Conservation (phyloP, 176 grass and related monocot genomes). For the Stipa capillata region DNA sequence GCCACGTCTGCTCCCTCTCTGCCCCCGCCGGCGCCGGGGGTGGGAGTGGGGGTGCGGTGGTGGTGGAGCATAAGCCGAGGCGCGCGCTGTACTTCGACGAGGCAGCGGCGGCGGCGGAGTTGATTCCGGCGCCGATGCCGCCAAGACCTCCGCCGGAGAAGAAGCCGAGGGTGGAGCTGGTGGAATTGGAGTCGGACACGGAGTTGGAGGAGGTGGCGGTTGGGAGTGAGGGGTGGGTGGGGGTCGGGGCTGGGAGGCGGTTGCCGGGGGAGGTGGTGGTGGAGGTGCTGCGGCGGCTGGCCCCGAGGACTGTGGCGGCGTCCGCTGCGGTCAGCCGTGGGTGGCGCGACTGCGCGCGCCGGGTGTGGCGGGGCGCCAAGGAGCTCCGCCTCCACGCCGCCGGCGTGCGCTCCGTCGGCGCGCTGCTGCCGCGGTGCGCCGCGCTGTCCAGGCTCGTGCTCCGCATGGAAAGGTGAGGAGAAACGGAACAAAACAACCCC, state of each 20-base stretch:
- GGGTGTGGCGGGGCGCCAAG: conserved; percentile 44
- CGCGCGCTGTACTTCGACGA: conserved; percentile 75
- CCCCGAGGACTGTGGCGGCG: conserved; percentile 37
- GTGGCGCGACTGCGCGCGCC: conserved; percentile 58
- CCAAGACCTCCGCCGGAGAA: not conserved
- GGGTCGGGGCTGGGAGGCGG: not conserved
- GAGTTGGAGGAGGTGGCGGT: not conserved
- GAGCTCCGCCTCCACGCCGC: conserved; percentile 49
- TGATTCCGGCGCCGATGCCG: not conserved
- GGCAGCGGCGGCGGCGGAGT: not conserved
- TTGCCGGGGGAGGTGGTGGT: conserved; percentile 30
- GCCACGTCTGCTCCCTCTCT: conserved; percentile 55
- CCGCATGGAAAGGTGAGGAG: conserved; percentile 68
- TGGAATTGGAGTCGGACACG: not conserved
- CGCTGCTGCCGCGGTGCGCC: conserved; percentile 49
- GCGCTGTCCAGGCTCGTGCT: conserved; percentile 48
- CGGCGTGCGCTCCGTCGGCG: conserved; percentile 40
- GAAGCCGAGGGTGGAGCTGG: not conserved
- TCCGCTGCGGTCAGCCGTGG: conserved; percentile 49
- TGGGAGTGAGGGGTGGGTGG: conserved; percentile 5
- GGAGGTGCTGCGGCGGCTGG: conserved; percentile 51
- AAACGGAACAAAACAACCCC: not conserved
- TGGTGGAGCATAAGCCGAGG: conserved; percentile 21
- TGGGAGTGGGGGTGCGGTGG: not conserved
- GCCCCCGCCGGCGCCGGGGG: not conserved